Evolutionary conservation across 2,329 filamentous ascomycete species (phyloP), one percentile per base, ranked within the genome.

Genomic region (Rutstroemia sp.): DNA sequence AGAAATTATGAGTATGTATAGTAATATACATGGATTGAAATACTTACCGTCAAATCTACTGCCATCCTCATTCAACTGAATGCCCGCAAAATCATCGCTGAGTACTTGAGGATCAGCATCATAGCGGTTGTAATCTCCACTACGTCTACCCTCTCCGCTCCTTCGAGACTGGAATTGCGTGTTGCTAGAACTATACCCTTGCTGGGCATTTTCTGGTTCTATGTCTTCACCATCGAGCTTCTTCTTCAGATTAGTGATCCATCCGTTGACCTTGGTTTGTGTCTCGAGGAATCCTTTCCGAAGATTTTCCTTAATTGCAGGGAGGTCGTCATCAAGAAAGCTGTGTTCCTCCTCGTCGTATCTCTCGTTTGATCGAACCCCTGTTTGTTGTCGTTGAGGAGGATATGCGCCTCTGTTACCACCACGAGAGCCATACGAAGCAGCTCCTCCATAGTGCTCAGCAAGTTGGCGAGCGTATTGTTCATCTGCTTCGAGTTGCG

Each of bases 251-350:
- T 84, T 91, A 51, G 82, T 88, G 65, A 99, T 90, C 92, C 92
- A 97, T 50, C 83, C 82, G 74, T 95, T 97, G 65, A 99, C 88
- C 68, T 89, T 95, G 55, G 82, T 85, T 74, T 97, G 94, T 2
- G 94, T 97, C 68, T 99, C 92, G 55, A 91, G 68, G 73, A 99
- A 99, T 4, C 94, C 94, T 74, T 97, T 95, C 69, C 87, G 87
- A 64, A 99, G 81, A 67, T 95, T 96, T 69, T 96, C 90, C 63
- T 86, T 86, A 68, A 99, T 96, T 50, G 92, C 84, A 1, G 94
- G 92, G 14, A 99, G 81, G 64, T 99, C 94, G 66, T 99, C 94
- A 65, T 99, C 94, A 64, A 97, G 83, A 72, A 99, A 99, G 75
- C 83, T 96, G 67, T 87, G 87, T 65, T 96, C 90, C 47, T 81